Evolutionary conservation across 768 basidiomycete species (phyloP), one percentile per base, ranked within the genome.

Genomic region (Cyclocybe aegerita): DNA sequence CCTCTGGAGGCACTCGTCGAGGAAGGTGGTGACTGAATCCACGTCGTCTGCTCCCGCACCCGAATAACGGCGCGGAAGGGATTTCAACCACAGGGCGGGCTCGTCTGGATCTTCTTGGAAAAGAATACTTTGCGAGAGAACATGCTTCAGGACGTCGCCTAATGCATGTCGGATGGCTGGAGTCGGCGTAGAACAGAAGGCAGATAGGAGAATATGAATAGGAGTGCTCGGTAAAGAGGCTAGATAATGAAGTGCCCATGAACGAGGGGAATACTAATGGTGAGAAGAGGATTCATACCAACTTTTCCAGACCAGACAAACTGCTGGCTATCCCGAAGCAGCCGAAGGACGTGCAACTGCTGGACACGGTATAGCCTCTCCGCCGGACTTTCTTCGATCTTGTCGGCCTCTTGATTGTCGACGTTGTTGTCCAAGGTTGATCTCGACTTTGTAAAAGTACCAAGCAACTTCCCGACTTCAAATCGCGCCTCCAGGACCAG

Each of bases 1-100:
- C 12, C 90, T 77, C 50, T 88, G 85, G 2, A 89, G 75, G 60
- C 93, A 96, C 44, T 94, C 92, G 55, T 98, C 95, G 9, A 97
- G 59, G 69, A 97, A 93, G 0, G 67, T 50, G 12, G 88, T 69
- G 23, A 86, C 23, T 23, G 23, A 23, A 23, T 23, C 23, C 23
- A 23, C 79, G 38, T 74, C 72, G 5, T 77, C 75, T 9, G 72
- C 70, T 67, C 88, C 88, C 39, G 59, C 57, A 10, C 58, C 59
- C 9, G 76, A 73, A 30, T 62, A 66, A 6, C 66, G 70, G 3
- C 63, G 66, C 0, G 91, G 88, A 0, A 95, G 66, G 0, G 82
- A 78, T 1, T 70, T 64, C 1, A 98, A 72, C 93, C 93, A 97
- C 3, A 88, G 68, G 0, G 74, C 67, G 1, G 90, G 75, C 65